A percentile compares a stretch with the other conserved stretches of the same genome.
phyloP scores from a whole-genome alignment of 176 grass and related monocot species.

The Leersia perrieri region DNA sequence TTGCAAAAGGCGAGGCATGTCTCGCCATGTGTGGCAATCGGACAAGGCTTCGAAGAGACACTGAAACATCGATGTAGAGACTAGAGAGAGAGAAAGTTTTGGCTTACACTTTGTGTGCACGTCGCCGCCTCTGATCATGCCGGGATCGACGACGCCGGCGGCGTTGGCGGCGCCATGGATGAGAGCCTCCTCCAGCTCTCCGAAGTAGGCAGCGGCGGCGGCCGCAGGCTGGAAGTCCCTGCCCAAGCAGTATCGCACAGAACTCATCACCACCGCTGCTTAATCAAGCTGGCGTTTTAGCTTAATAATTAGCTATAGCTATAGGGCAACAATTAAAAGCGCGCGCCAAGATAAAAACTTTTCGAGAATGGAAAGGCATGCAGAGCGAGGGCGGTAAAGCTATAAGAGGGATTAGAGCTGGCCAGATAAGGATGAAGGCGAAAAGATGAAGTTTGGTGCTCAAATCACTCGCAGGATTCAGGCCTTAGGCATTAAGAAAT shows the following conservation, averaged over 20 bases:
- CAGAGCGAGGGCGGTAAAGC: slow-evolving; percentile 19
- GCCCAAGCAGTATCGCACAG: slow-evolving; percentile 48
- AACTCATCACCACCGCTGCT: slow-evolving; percentile 28
- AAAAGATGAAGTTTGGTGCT: slow-evolving; percentile 47
- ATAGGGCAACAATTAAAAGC: not conserved
- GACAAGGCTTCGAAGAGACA: slow-evolving; percentile 15
- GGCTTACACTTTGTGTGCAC: slow-evolving; percentile 51
- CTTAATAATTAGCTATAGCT: slow-evolving; percentile 30
- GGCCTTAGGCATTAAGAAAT: slow-evolving; percentile 54
- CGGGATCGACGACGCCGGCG: slow-evolving; percentile 11
- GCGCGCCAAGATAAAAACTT: slow-evolving; percentile 32
- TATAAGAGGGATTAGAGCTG: slow-evolving; percentile 37
- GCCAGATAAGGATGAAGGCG: slow-evolving; percentile 65
- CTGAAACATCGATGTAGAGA: slow-evolving; percentile 5
- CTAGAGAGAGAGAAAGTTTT: not conserved
- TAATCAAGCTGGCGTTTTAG: not conserved
- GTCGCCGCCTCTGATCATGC: slow-evolving; percentile 47
- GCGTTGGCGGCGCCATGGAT: slow-evolving; percentile 58
- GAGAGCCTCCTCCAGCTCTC: slow-evolving; percentile 84
- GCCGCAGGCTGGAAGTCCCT: slow-evolving; percentile 69
- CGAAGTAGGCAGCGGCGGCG: slow-evolving; percentile 61
- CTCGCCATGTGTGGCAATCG: slow-evolving; percentile 48
- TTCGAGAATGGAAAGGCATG: slow-evolving; percentile 56
- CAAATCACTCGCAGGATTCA: slow-evolving; percentile 45
- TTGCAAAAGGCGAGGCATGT: slow-evolving; percentile 64